Evolutionary conservation across 371 early-diverging fungal genomes (phyloP), one percentile per base, ranked within the genome.

Genomic region (Synchytrium microbalum): DNA sequence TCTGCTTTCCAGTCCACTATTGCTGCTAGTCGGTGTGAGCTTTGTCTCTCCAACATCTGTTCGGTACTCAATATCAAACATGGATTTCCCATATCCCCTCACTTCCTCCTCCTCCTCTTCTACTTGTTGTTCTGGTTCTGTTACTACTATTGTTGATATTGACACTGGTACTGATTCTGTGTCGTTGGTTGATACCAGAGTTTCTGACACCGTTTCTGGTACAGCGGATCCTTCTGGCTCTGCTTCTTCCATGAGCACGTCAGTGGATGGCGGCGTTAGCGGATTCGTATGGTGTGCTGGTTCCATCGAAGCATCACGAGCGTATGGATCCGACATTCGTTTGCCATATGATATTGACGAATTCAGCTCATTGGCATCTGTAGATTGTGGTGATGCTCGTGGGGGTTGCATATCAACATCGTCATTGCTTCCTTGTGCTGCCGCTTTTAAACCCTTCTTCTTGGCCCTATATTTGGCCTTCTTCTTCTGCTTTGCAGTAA

Each of bases 381-480:
- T 19, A 19, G 46, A 10, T 10, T 19, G 10, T 38, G 46, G 46
- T 5, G 5, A 10, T 10, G 19, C 46, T 5, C 10, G 19, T 19
- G 46, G 19, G 10, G 46, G 10, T 10, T 5, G 19, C 5, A 19
- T 10, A 10, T 38, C 46, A 38, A 38, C 46, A n/a, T n/a, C n/a
- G n/a, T n/a, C n/a, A n/a, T n/a, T n/a, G n/a, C n/a, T n/a, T n/a
- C n/a, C n/a, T 10, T 10, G 5, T 19, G 46, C 46, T 5, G 46
- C 46, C 19, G 32, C 33, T 57, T 62, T 61, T 57, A 29, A 33
- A 1, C 59, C 67, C 60, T 63, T 58, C 64, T 65, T 71, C 60
- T 67, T 71, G 28, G 62, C 66, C 32, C 67, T 71, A 46, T 67
- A 52, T 52, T 70, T 71, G 56, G 66, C 60, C 69, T 75, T 79